Evolutionary conservation across 1,139 yeast genomes (phyloP).

Genomic region (Magnusiomyces sp.): DNA sequence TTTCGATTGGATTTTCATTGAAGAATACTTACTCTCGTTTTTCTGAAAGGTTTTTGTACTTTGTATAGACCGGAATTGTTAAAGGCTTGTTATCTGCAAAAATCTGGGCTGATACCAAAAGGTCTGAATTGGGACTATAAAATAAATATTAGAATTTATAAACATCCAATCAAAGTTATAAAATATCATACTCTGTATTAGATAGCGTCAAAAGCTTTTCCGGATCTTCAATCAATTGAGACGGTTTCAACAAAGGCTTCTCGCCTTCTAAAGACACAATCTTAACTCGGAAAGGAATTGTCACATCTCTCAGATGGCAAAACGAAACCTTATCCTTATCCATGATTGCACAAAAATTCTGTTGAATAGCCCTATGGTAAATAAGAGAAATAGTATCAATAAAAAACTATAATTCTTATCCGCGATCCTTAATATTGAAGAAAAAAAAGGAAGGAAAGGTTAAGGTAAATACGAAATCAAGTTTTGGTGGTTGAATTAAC

Average conservation of each 20-base stretch:
- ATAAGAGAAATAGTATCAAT: too few relatives aligned
- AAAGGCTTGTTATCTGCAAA: slow-evolving; percentile 54
- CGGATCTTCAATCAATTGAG: slow-evolving; percentile 52
- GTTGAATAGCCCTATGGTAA: too few relatives aligned
- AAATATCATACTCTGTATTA: slow-evolving; percentile 15
- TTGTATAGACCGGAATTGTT: slow-evolving; percentile 60
- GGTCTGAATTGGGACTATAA: slow-evolving; percentile 43
- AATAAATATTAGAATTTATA: slow-evolving; percentile 4
- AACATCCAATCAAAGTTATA: neutral
- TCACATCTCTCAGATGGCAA: slow-evolving; percentile 67
- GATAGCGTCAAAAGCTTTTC: slow-evolving; percentile 20
- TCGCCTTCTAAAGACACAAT: slow-evolving; percentile 38
- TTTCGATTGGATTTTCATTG: neutral
- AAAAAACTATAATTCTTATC: too few relatives aligned
- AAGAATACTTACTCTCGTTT: slow-evolving; percentile 17
- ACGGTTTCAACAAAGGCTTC: slow-evolving; percentile 40
- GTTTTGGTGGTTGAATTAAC: too few relatives aligned
- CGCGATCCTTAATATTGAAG: too few relatives aligned
- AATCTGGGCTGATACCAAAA: slow-evolving; percentile 55
- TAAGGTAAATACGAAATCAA: too few relatives aligned
- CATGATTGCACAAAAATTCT: slow-evolving; percentile 22
- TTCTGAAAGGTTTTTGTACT: slow-evolving; percentile 51
- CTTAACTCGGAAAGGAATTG: slow-evolving; percentile 46
- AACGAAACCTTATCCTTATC: slow-evolving; percentile 49
- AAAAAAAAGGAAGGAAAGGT: too few relatives aligned